These are phyloP conservation scores for Alternaria angustiovoidea DNA, from an alignment of 2,329 filamentous ascomycete species.

Conservation along the genomic window DNA sequence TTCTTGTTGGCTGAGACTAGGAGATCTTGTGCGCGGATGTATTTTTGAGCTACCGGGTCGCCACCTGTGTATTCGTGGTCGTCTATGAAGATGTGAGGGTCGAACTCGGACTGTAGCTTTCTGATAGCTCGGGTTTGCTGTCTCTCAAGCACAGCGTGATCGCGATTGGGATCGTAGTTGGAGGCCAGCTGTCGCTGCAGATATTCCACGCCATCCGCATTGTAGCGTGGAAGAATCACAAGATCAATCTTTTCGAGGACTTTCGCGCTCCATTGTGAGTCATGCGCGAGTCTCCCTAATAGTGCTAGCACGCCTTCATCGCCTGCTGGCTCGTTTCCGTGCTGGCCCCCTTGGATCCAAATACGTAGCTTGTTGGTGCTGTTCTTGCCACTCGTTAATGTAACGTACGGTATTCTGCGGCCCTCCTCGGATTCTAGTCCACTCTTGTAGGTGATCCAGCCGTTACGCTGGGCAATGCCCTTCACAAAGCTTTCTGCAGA, in stretches of 20 bases:
- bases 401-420: not conserved
- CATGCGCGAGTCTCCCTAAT: constrained; percentile 38
- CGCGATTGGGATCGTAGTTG: constrained; percentile 40
- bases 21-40: constrained; percentile 36
- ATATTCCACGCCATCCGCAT: constrained; percentile 39
- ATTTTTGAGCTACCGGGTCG: constrained; percentile 16
- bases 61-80: constrained; percentile 39
- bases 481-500: not conserved
- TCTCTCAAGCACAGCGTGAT: constrained; percentile 37
- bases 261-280: constrained; percentile 30
- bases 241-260: constrained; percentile 36
- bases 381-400: constrained; percentile 13
- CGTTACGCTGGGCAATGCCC: not conserved
- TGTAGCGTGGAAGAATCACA: constrained; percentile 37
- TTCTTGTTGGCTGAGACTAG: constrained; percentile 42
- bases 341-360: constrained; percentile 41
- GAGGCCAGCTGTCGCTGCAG: constrained; percentile 31
- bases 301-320: constrained; percentile 39
- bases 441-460: not conserved
- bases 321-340: constrained; percentile 43
- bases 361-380: constrained; percentile 27
- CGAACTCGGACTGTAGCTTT: constrained; percentile 28
- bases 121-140: constrained; percentile 32
- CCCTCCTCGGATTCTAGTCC: not conserved
- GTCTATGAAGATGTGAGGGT: constrained; percentile 38